A percentile compares a stretch with the other conserved stretches of the same genome.
Conservation (phyloP, 768 basidiomycete species). For the Tremella mesenterica region DNA sequence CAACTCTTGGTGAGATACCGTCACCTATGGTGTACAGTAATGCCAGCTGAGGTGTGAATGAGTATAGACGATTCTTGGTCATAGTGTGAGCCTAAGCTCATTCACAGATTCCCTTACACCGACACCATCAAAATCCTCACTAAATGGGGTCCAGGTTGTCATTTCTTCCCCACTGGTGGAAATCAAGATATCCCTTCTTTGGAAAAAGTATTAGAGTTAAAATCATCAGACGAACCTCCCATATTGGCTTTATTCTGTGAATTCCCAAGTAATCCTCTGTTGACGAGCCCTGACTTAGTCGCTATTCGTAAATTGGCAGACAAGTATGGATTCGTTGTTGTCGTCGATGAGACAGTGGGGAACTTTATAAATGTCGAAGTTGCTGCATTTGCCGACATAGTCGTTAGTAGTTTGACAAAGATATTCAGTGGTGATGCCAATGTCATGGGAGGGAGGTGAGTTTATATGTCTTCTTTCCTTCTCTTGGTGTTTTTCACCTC, state of each 20-base stretch:
- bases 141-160: constrained; percentile 92
- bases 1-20: no score
- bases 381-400: constrained; percentile 73
- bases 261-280: constrained; percentile 89
- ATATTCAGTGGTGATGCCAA: constrained; percentile 90
- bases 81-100: background rate
- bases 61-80: background rate
- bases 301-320: constrained; percentile 71
- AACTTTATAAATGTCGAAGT: constrained; percentile 91
- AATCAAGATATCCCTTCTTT: constrained; percentile 67
- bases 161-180: constrained; percentile 75
- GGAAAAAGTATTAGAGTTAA: constrained; percentile 51
- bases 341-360: constrained; percentile 90
- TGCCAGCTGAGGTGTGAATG: background rate
- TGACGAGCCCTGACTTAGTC: constrained; percentile 71
- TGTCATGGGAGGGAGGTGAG: constrained; percentile 94
- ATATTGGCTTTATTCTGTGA: constrained; percentile 80
- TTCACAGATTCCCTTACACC: constrained; percentile 75
- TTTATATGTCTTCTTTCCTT: no score
- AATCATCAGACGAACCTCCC: constrained; percentile 50
- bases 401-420: constrained; percentile 86
- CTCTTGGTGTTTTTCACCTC: no score
- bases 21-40: no score
- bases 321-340: constrained; percentile 74
- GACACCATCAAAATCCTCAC: constrained; percentile 88